phyloP scores from a whole-genome alignment of 306 rosid genomes.

The Cicer arietinum region DNA sequence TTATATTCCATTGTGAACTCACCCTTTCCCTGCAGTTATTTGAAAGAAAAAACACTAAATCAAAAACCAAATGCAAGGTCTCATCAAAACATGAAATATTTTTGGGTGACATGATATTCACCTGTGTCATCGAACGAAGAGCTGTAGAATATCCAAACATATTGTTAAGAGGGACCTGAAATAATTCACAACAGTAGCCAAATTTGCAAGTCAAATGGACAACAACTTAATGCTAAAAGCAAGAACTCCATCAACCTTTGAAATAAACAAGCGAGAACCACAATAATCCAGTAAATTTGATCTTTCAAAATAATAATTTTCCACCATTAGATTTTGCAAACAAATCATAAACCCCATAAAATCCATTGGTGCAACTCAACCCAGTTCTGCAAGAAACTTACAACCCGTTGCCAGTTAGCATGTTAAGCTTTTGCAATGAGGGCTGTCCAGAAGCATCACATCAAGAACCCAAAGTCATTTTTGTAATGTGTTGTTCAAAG shows the following conservation, averaged over 20 bases:
- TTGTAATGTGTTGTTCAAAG: not conserved
- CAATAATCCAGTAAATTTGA: not conserved
- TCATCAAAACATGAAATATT: not conserved
- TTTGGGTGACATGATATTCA: constrained; percentile 28
- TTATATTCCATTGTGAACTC: constrained; percentile 99
- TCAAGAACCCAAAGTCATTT: constrained; percentile 21
- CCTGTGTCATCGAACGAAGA: constrained; percentile 97
- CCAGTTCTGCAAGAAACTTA: not conserved
- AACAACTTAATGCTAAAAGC: not conserved
- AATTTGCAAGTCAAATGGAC: constrained; percentile 29
- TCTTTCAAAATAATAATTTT: not conserved
- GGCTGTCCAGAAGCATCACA: constrained; percentile 19
- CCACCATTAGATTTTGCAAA: not conserved
- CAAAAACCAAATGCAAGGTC: not conserved
- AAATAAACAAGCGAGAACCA: constrained; percentile 1
- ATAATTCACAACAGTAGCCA: constrained; percentile 30
- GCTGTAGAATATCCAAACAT: constrained; percentile 97
- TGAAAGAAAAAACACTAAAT: constrained; percentile 2
- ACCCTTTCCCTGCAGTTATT: constrained; percentile 84
- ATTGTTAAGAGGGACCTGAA: constrained; percentile 92
- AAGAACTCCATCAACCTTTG: not conserved
- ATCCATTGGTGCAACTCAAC: not conserved
- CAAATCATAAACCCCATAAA: not conserved
- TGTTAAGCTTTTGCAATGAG: not conserved
- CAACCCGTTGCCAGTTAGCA: not conserved